A percentile compares a stretch with the other conserved stretches of the same genome.
Evolutionary conservation across 2,329 filamentous ascomycete species (phyloP).

Genomic region (Cylindrodendrum hubeiense): DNA sequence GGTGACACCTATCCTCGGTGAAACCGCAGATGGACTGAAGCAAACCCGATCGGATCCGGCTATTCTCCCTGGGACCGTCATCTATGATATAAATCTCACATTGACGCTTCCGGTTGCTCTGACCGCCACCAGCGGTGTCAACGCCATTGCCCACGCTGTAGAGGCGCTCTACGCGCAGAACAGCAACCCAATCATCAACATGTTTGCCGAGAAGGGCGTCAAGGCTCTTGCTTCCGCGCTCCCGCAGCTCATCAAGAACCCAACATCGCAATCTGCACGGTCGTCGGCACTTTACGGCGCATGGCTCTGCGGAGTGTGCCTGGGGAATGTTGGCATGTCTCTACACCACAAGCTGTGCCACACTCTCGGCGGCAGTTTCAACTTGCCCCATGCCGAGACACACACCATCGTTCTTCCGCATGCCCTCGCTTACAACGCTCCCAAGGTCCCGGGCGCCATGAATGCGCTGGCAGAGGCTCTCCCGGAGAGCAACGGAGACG

Average conservation of each 20-base stretch:
- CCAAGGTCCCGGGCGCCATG: slow-evolving; percentile 65
- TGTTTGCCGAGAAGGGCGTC: slow-evolving; percentile 66
- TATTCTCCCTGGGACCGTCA: slow-evolving; percentile 70
- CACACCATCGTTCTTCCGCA: slow-evolving; percentile 67
- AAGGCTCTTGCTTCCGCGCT: slow-evolving; percentile 64
- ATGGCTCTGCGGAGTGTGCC: slow-evolving; percentile 56
- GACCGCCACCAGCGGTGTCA: slow-evolving; percentile 71
- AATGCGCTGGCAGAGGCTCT: slow-evolving; percentile 64
- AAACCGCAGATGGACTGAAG: slow-evolving; percentile 70
- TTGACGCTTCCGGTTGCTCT: slow-evolving; percentile 66
- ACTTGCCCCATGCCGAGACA: slow-evolving; percentile 24
- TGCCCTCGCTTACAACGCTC: slow-evolving; percentile 72
- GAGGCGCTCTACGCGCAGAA: slow-evolving; percentile 74
- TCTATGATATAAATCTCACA: slow-evolving; percentile 75
- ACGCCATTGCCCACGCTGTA: slow-evolving; percentile 73
- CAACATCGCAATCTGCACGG: slow-evolving; percentile 55
- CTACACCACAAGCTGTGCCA: slow-evolving; percentile 27
- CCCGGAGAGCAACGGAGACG: slow-evolving; percentile 69
- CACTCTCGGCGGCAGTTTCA: slow-evolving; percentile 67
- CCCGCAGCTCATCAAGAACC: slow-evolving; percentile 63
- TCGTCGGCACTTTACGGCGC: slow-evolving; percentile 44
- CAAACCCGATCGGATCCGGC: slow-evolving; percentile 68
- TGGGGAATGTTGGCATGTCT: slow-evolving; percentile 22
- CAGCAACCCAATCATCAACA: slow-evolving; percentile 69
- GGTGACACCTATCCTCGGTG: slow-evolving; percentile 74